A percentile compares a stretch with the other conserved stretches of the same genome.
phyloP scores from a whole-genome alignment of 2,329 filamentous ascomycete species.

The Phialocephala sp. region DNA sequence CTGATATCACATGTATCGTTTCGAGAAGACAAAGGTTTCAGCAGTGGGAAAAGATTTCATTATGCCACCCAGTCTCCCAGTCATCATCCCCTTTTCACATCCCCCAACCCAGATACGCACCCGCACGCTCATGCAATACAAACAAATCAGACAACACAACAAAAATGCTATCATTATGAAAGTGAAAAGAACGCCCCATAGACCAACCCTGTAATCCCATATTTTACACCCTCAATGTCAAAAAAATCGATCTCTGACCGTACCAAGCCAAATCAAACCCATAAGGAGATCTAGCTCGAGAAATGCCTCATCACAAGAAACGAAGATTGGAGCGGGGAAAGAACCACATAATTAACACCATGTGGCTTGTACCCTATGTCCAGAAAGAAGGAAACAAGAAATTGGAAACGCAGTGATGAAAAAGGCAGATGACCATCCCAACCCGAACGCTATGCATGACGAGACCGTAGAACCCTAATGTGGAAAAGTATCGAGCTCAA shows the following conservation, averaged over 20 bases:
- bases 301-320: constrained; percentile 22
- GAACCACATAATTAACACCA: constrained; percentile 2
- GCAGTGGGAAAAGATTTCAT: constrained; percentile 6
- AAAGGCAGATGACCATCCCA: constrained; percentile 28
- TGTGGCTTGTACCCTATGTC: constrained; percentile 9
- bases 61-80: constrained; percentile 6
- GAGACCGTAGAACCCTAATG: constrained; percentile 22
- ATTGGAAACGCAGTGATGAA: constrained; percentile 14
- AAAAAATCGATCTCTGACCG: constrained; percentile 2
- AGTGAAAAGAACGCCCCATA: constrained; percentile 5
- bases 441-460: constrained; percentile 37
- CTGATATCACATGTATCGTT: too few relatives aligned
- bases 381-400: constrained; percentile 12
- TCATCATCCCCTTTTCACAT: constrained; percentile 1
- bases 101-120: not conserved
- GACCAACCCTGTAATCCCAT: constrained; percentile 16
- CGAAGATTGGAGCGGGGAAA: not conserved
- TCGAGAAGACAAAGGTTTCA: not conserved
- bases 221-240: constrained; percentile 22
- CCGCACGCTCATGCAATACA: constrained; percentile 21
- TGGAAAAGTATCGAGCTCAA: constrained; percentile 2
- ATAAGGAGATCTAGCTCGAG: constrained; percentile 17
- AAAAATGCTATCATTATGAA: constrained; percentile 16
- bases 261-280: constrained; percentile 9
- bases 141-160: not conserved